Evolutionary conservation across 345 rosid genomes (phyloP), one percentile per base, ranked within the genome.

Genomic region (Brassica napus): DNA sequence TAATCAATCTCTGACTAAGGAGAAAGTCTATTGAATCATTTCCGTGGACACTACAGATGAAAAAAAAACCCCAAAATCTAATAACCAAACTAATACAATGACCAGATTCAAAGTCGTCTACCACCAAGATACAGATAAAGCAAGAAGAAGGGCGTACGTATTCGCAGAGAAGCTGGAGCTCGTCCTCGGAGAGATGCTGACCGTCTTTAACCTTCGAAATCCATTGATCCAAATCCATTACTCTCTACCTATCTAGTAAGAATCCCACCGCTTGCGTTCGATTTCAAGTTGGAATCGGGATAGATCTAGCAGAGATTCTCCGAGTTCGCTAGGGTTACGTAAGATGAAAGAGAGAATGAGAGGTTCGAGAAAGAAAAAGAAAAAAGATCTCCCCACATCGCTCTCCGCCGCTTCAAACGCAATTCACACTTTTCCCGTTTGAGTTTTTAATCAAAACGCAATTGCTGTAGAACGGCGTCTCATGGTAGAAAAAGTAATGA

Each of bases 201-300:
- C 99, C 98, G 76, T 92, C 99, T 85, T 92, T 93, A 32, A 93
- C 98, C 88, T 93, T 96, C 4, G 88, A 76, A 75, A 96, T 90
- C 99, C 99, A 96, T 82, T 91, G 92, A 86, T 93, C 98, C 90
- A 96, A 93, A 88, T 96, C 99, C 99, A 96, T 52, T 93, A 76
- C 15, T 26, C 11, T 70, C 55, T 66, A 5, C 16, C 7, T 74
- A 14, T 74, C 58, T 32, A 24, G 24, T 24, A 23, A 44, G 15
- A 79, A 1, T 8, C 31, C 11, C 34, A 60, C 65, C 74, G 24
- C 79, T 60, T 28, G 42, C 65, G 69, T 47, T 71, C 49, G 71
- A 73, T 74, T 69, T 52, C 82, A 49, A 35, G 61, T 24, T 69
- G 61, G 79, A 80, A 68, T 69, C 80, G 47, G 32, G 73, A 65